Conservation (phyloP, 371 early-diverging fungal species). For the Rhizomucor pusillus region DNA sequence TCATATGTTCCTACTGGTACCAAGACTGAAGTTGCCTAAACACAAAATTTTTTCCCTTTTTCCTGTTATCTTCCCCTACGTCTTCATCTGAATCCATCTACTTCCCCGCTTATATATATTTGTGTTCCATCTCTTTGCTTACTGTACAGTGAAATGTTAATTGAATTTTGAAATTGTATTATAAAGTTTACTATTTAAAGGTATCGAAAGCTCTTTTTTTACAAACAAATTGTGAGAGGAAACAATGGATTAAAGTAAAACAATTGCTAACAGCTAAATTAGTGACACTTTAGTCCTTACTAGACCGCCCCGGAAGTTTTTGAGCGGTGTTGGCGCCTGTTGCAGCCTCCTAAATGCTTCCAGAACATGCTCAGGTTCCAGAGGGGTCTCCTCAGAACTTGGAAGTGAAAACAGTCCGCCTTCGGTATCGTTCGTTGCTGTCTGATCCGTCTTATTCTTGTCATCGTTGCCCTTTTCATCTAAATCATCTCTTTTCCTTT, state of each 20-base stretch:
- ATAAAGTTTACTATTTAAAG: too few species aligned
- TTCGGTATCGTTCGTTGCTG: constrained; percentile 27
- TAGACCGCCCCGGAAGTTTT: constrained; percentile 78
- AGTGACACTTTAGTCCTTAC: constrained; percentile 73
- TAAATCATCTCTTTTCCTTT: constrained; percentile 44
- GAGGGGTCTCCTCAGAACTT: constrained; percentile 74
- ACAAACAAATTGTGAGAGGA: too few species aligned
- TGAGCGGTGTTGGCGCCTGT: constrained; percentile 65
- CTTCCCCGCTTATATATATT: too few species aligned
- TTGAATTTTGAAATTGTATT: too few species aligned
- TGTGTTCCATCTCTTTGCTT: too few species aligned
- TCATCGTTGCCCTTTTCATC: constrained; percentile 26
- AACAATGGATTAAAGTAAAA: too few species aligned
- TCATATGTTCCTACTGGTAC: not conserved
- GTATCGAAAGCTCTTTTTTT: too few species aligned
- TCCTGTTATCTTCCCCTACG: constrained; percentile 11
- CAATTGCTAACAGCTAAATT: constrained; percentile 42
- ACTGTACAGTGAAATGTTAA: too few species aligned
- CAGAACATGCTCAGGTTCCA: constrained; percentile 83
- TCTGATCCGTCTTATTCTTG: constrained; percentile 10
- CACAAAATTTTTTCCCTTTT: constrained; percentile 22
- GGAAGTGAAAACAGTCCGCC: constrained; percentile 76
- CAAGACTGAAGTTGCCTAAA: too few species aligned
- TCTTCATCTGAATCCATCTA: too few species aligned
- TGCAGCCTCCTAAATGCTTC: constrained; percentile 88